Evolutionary conservation across 2,329 filamentous ascomycete species (phyloP), one percentile per base, ranked within the genome.

Genomic region (Clarireedia paspali): DNA sequence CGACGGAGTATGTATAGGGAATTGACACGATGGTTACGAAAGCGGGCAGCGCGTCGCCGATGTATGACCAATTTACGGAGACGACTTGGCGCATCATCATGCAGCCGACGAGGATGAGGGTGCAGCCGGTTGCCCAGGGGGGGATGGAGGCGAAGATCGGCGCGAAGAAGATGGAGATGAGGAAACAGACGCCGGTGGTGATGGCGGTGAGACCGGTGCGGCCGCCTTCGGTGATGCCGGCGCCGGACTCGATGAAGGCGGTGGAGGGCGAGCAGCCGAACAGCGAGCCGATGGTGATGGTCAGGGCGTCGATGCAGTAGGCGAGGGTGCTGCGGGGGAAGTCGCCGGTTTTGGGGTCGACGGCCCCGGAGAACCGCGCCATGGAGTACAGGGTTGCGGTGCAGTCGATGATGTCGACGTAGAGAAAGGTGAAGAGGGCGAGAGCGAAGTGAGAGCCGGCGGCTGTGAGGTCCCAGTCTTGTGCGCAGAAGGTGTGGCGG

Each of bases 261-360:
- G 87, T 90, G 0, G 88, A 82, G 0, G 87, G 87, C 0, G 86
- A 85, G 45, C 77, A 81, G 2, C 86, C 87, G 56, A 90, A 77
- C 0, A 91, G 74, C 0, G 83, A 80, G 3, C 85, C 85, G 49
- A 90, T 80, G 0, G 85, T 87, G 60, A 90, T 88, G 58, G 83
- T 84, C 14, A 84, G 70, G 1, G 87, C 86, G 61, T 91, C 87
- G 3, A 81, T 82, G 63, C 80, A 86, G 69, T 89, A 91, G 1
- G 91, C 91, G 34, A 92, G 73, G 0, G 90, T 89, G 2, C 88
- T 91, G 42, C 89, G 85, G 52, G 91, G 89, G 60, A 96, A 96
- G 68, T 95, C 89, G n/a, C 85, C 83, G 2, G 86, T 82, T 47
- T 80, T 76, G 62, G 78, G 71, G 66, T 85, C 77, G 62, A 87